Evolutionary conservation across 139 green algal species (phyloP).

Genomic region (Chlamydomonas sphaeroides): DNA sequence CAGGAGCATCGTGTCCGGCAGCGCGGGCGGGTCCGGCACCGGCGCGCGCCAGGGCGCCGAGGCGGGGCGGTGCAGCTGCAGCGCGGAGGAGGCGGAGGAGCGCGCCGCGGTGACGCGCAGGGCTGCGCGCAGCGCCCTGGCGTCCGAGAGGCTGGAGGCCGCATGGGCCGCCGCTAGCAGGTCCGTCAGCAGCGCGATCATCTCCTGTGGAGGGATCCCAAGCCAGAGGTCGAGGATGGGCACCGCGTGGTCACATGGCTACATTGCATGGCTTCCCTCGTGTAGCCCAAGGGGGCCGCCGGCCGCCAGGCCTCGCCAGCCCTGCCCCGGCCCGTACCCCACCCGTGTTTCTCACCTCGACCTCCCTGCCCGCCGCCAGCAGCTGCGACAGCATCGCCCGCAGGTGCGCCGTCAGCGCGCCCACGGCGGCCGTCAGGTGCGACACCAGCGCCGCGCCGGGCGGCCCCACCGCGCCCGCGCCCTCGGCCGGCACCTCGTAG

Average conservation of each 20-base stretch:
- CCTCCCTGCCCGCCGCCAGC: constrained; percentile 5
- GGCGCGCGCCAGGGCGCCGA: not conserved
- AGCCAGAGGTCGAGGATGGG: too few relatives aligned
- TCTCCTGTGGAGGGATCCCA: not conserved
- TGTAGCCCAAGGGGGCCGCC: too few relatives aligned
- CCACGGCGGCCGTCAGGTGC: not conserved
- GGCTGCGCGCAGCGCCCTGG: not conserved
- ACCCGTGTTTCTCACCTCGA: constrained; percentile 8
- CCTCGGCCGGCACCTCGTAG: too few relatives aligned
- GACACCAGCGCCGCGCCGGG: not conserved
- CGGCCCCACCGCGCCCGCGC: too few relatives aligned
- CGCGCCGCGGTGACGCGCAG: not conserved
- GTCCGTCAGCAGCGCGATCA: not conserved
- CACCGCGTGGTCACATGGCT: too few relatives aligned
- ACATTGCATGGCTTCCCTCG: too few relatives aligned
- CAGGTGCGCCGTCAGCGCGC: constrained; percentile 18
- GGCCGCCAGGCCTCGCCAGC: too few relatives aligned
- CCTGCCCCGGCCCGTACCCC: too few relatives aligned
- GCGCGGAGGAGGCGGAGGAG: not conserved
- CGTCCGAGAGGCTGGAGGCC: not conserved
- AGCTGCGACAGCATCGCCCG: constrained; percentile 12
- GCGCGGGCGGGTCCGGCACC: not conserved
- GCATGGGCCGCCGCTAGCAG: not conserved
- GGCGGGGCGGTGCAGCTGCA: not conserved
- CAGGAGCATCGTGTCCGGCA: not conserved